Percentiles rank a stretch among this genome's conserved stretches.
Conservation (phyloP, 345 rosid genomes). For the Jatropha curcas region DNA sequence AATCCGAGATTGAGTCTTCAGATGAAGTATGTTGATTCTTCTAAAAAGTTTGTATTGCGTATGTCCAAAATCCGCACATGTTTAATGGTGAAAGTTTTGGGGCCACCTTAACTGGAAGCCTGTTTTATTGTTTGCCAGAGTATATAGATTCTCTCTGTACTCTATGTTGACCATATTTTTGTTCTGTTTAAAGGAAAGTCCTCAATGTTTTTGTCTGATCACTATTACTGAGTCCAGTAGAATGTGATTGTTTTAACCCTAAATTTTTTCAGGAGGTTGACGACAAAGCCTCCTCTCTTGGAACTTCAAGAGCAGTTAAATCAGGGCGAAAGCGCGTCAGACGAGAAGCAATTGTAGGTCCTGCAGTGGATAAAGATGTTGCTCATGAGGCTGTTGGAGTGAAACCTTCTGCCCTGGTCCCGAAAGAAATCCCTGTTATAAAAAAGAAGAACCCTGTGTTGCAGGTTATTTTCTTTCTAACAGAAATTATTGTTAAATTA, state of each 20-base stretch:
- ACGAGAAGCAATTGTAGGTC: constrained; percentile 68
- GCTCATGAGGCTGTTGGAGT: constrained; percentile 81
- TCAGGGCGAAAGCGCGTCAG: constrained; percentile 64
- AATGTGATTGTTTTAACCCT: not conserved
- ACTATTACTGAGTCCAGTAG: not conserved
- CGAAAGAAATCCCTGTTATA: constrained; percentile 81
- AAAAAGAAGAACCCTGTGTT: constrained; percentile 78
- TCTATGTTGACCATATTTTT: not conserved
- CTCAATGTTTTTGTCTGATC: not conserved
- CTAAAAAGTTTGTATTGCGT: not conserved
- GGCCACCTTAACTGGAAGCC: not conserved
- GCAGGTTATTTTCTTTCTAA: constrained; percentile 50
- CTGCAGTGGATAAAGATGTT: constrained; percentile 74
- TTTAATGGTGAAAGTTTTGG: not conserved
- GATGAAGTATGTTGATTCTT: too few species aligned
- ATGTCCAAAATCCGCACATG: not conserved
- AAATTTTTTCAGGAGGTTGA: constrained; percentile 43
- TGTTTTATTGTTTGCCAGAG: not conserved
- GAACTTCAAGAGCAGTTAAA: constrained; percentile 29
- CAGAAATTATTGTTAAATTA: constrained; percentile 2
- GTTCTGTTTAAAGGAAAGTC: not conserved
- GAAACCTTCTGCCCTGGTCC: constrained; percentile 75
- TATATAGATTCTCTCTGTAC: not conserved
- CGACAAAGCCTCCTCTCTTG: constrained; percentile 23
- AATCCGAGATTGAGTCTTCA: too few species aligned